A percentile compares a stretch with the other conserved stretches of the same genome.
These are phyloP conservation scores for Rheum nobile DNA, from an alignment of 148 eudicot species.

Conservation along the genomic window DNA sequence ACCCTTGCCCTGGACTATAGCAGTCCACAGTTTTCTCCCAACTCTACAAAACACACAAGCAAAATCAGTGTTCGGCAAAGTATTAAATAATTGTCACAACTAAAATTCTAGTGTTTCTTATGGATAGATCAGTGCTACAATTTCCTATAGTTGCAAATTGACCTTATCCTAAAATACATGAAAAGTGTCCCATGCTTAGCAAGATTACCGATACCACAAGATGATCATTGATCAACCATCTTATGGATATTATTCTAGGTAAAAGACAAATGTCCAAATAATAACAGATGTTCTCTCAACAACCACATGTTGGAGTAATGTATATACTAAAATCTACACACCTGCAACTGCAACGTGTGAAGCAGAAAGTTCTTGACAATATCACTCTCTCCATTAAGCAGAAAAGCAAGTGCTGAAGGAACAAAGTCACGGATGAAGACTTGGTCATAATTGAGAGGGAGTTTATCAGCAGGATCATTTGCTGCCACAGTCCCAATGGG, in stretches of 20 bases:
- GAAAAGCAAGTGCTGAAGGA: slow-evolving; percentile 81
- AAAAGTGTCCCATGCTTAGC: neutral
- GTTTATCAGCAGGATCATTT: slow-evolving; percentile 47
- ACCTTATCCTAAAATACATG: neutral
- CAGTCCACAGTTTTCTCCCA: slow-evolving; percentile 94
- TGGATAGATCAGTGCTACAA: neutral
- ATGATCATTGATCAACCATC: neutral
- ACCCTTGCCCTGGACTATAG: slow-evolving; percentile 84
- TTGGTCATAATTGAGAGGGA: slow-evolving; percentile 66
- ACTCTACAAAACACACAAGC: slow-evolving; percentile 30
- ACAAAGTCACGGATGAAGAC: slow-evolving; percentile 84
- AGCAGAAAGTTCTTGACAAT: slow-evolving; percentile 83
- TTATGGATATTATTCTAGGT: too few species aligned
- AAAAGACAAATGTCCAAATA: neutral
- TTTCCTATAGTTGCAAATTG: neutral
- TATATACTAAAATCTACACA: neutral
- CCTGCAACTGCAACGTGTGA: slow-evolving; percentile 91
- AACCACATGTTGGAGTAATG: neutral
- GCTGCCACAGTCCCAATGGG: slow-evolving; percentile 91
- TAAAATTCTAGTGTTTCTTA: neutral
- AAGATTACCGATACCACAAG: neutral
- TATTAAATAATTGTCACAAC: neutral
- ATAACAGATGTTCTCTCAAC: neutral
- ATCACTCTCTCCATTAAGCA: slow-evolving; percentile 78
- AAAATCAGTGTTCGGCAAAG: too few species aligned